These are phyloP conservation scores for Arabis alpina DNA, from an alignment of 345 rosid species.

Conservation along the genomic window DNA sequence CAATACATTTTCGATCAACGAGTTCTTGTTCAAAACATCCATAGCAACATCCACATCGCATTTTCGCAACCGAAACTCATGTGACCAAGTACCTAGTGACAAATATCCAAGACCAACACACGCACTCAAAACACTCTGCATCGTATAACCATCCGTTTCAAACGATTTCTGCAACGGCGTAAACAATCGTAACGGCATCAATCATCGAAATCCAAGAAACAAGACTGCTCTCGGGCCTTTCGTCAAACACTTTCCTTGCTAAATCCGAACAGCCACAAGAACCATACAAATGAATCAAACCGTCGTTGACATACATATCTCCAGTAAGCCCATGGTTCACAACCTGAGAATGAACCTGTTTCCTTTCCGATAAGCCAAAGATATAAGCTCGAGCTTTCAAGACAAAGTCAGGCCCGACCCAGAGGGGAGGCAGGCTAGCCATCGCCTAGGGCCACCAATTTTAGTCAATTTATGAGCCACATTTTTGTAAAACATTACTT, in stretches of 20 bases:
- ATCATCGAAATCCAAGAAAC: slow-evolving; percentile 83
- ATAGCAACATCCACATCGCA: slow-evolving; percentile 37
- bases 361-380: slow-evolving; percentile 65
- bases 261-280: slow-evolving; percentile 64
- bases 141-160: slow-evolving; percentile 71
- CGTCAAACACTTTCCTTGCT: slow-evolving; percentile 62
- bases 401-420: too few species aligned
- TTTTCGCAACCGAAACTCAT: slow-evolving; percentile 59
- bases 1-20: slow-evolving; percentile 82
- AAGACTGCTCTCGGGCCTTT: slow-evolving; percentile 66
- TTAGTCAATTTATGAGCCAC: too few species aligned
- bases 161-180: slow-evolving; percentile 53
- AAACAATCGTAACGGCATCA: slow-evolving; percentile 65
- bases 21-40: slow-evolving; percentile 65
- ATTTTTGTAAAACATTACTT: too few species aligned
- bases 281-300: slow-evolving; percentile 76
- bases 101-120: slow-evolving; percentile 73
- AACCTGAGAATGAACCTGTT: slow-evolving; percentile 69
- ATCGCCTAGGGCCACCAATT: too few species aligned
- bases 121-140: slow-evolving; percentile 69
- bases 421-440: too few species aligned
- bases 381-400: slow-evolving; percentile 79
- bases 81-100: slow-evolving; percentile 76
- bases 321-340: slow-evolving; percentile 62
- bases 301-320: slow-evolving; percentile 75